A percentile compares a stretch with the other conserved stretches of the same genome.
These are phyloP conservation scores for Aspergillus udagawae DNA, from an alignment of 2,329 filamentous ascomycete species.

Conservation along the genomic window DNA sequence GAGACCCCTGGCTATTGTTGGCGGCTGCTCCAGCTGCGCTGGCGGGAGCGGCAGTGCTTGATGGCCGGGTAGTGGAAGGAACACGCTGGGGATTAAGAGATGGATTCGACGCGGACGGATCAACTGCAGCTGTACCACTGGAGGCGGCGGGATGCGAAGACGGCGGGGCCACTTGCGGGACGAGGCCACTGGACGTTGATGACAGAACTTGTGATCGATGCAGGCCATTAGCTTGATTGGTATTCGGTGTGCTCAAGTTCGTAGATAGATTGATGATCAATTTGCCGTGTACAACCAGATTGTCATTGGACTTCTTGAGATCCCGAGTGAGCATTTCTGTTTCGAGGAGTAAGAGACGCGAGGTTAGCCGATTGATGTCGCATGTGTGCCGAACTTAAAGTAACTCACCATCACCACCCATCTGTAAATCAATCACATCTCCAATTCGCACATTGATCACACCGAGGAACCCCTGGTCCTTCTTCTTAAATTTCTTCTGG, in stretches of 20 bases:
- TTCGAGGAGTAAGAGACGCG: slow-evolving; percentile 17
- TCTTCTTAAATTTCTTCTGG: slow-evolving; percentile 99
- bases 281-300: slow-evolving; percentile 95
- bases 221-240: slow-evolving; percentile 44
- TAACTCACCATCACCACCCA: slow-evolving; percentile 80
- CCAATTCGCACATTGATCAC: slow-evolving; percentile 97
- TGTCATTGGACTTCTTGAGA: slow-evolving; percentile 96
- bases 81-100: slow-evolving; percentile 33
- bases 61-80: slow-evolving; percentile 32
- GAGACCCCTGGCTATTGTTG: slow-evolving; percentile 38
- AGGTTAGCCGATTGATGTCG: slow-evolving; percentile 11
- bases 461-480: slow-evolving; percentile 97
- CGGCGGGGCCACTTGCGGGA: slow-evolving; percentile 28
- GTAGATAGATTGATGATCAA: slow-evolving; percentile 95
- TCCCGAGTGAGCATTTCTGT: slow-evolving; percentile 95
- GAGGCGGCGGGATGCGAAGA: slow-evolving; percentile 22
- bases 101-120: slow-evolving; percentile 28
- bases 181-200: slow-evolving; percentile 38
- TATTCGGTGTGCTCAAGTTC: slow-evolving; percentile 70
- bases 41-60: slow-evolving; percentile 37
- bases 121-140: slow-evolving; percentile 21
- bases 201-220: slow-evolving; percentile 33
- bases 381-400: slow-evolving; percentile 3
- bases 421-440: slow-evolving; percentile 85
- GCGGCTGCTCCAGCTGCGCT: slow-evolving; percentile 37